Percentiles rank a stretch among this genome's conserved stretches.
Conservation (phyloP, 306 rosid genomes). For the Rubus idaeus region DNA sequence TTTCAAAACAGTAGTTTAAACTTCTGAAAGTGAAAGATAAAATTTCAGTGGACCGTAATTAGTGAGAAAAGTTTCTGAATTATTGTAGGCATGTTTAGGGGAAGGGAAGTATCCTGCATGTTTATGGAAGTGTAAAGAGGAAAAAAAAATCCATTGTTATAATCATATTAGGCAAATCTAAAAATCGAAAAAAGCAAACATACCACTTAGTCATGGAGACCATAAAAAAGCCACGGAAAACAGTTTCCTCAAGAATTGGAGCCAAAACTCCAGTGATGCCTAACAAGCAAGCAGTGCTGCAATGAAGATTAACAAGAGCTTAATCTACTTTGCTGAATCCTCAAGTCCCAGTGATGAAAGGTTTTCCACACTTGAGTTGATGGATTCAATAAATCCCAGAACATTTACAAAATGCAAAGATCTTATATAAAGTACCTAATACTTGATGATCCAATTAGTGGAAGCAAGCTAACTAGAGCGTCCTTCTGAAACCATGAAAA, state of each 20-base stretch:
- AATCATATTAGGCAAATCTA: not conserved
- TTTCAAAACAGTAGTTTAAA: not conserved
- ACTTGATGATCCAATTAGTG: conserved; percentile 83
- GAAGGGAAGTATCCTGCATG: not conserved
- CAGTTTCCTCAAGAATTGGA: conserved; percentile 92
- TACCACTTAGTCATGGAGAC: conserved; percentile 94
- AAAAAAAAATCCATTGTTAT: not conserved
- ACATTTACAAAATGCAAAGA: conserved; percentile 8
- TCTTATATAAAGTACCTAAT: conserved; percentile 54
- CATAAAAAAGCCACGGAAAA: conserved; percentile 90
- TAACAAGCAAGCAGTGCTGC: conserved; percentile 88
- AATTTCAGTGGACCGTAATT: not conserved
- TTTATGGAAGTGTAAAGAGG: not conserved
- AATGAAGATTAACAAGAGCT: conserved; percentile 30
- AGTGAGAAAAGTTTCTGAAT: not conserved
- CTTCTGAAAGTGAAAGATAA: not conserved
- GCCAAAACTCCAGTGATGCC: conserved; percentile 92
- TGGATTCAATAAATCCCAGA: not conserved
- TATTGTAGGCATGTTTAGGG: not conserved
- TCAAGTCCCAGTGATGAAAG: not conserved
- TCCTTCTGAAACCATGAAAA: conserved; percentile 74
- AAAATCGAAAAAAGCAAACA: not conserved
- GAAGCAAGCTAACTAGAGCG: conserved; percentile 89
- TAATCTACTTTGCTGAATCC: conserved; percentile 13
- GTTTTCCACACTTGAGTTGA: not conserved